Evolutionary conservation across 345 rosid genomes (phyloP), one percentile per base, ranked within the genome.

Genomic region (Bruguiera sexangula): DNA sequence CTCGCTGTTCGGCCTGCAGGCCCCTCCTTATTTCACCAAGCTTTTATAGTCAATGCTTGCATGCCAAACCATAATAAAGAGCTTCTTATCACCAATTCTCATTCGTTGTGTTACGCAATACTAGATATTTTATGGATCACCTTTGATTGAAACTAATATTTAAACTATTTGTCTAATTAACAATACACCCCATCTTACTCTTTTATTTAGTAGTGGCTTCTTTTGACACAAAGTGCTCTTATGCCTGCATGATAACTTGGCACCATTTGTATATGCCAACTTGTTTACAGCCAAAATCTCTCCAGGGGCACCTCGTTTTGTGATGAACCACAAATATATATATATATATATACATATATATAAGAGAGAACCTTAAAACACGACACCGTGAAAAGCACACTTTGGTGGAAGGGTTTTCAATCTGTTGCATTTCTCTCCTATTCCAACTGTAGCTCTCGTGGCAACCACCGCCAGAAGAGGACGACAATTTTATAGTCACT

Each of bases 271-370:
- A 24, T 13, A 43, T 39, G 68, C 70, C 70, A 64, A 72, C 75
- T 58, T 13, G 34, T 24, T 65, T 57, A 73, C 76, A 73, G 72
- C 72, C 67, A 67, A 67, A 67, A 43, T 22, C 26, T 52, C 67
- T 39, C 68, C 26, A 67, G 24, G 60, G 21, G 50, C n/a, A 31
- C 69, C 22, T 24, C 4, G 50, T 43, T 3, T 4, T 43, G 50
- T 3, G 22, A 22, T 55, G 27, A 55, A 6, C 59, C 27, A 10
- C 16, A 55, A 55, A 22, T 18, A 55, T 7, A 55, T 5, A 53
- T 19, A 34, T 30, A 3, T 30, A 3, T 30, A 31, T 24, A n/a
- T 27, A 29, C 13, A 30, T 10, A 3, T 1, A 26, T 6, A 48
- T 9, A 15, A 7, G 19, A 51, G 18, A 52, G 29, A 29, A 6